Evolutionary conservation across 192 early-diverging fungal genomes (phyloP).

Genomic region (Allomyces macrogynus): DNA sequence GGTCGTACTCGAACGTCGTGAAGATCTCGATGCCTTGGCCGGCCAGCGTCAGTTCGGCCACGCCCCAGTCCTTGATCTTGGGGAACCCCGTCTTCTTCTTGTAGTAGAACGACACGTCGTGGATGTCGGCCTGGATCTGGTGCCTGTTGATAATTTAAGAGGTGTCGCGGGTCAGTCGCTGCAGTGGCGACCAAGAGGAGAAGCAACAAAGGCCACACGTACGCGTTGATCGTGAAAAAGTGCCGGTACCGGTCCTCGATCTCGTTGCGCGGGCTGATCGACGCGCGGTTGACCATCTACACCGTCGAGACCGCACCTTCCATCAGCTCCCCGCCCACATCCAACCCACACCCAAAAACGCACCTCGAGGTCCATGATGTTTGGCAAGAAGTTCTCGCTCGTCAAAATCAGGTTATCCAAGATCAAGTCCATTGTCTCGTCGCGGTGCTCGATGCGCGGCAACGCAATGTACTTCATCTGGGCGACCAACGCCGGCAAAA

Average conservation of each 20-base stretch:
- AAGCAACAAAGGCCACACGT: neutral
- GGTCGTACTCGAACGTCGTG: conserved; percentile 5
- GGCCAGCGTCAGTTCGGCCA: conserved; percentile 23
- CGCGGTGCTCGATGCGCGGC: conserved; percentile 7
- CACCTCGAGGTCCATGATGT: conserved; percentile 7
- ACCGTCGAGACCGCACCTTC: too few species aligned
- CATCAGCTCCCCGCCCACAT: too few species aligned
- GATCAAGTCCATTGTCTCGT: conserved; percentile 5
- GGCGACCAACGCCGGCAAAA: conserved; percentile 4
- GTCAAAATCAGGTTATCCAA: conserved; percentile 7
- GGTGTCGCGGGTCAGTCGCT: too few species aligned
- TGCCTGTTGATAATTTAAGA: too few species aligned
- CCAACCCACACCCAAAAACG: neutral
- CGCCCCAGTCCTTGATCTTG: conserved; percentile 21
- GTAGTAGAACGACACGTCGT: conserved; percentile 35
- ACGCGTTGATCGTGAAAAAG: neutral
- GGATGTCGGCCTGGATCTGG: conserved; percentile 23
- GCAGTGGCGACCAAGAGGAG: too few species aligned
- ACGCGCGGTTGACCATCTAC: neutral
- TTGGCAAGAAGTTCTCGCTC: conserved; percentile 7
- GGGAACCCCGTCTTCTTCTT: conserved; percentile 29
- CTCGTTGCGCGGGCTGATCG: neutral
- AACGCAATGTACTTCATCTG: conserved; percentile 8
- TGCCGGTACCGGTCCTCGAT: neutral
- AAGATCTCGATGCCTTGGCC: conserved; percentile 11